Evolutionary conservation across 1,139 yeast genomes (phyloP).

Genomic region (Hansenula anomala): DNA sequence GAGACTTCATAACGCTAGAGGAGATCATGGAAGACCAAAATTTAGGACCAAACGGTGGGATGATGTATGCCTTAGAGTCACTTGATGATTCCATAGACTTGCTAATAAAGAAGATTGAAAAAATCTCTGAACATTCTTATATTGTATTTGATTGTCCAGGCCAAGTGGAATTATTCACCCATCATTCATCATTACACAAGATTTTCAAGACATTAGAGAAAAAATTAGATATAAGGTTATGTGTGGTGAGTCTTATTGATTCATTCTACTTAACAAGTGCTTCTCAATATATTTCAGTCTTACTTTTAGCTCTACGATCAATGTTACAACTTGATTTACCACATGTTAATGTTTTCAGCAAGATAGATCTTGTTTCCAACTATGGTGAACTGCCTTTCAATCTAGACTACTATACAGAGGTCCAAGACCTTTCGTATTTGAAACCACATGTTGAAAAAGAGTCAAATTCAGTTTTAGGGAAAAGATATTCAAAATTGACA

Average conservation of each 20-base stretch:
- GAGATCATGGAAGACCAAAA: slow-evolving; percentile 83
- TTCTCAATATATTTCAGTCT: slow-evolving; percentile 82
- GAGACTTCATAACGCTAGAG: slow-evolving; percentile 83
- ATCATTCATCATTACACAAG: slow-evolving; percentile 72
- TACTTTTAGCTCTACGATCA: slow-evolving; percentile 77
- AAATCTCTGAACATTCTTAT: slow-evolving; percentile 58
- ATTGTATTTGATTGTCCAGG: slow-evolving; percentile 96
- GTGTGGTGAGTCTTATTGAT: slow-evolving; percentile 85
- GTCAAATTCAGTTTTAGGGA: slow-evolving; percentile 53
- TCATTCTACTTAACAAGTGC: slow-evolving; percentile 83
- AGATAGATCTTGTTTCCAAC: slow-evolving; percentile 72
- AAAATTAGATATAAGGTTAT: slow-evolving; percentile 62
- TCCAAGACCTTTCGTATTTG: slow-evolving; percentile 71
- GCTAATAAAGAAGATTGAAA: slow-evolving; percentile 54
- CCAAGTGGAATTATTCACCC: slow-evolving; percentile 93
- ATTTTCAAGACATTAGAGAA: slow-evolving; percentile 72
- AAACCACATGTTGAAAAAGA: slow-evolving; percentile 71
- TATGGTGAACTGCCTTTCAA: slow-evolving; percentile 70
- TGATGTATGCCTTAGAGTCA: slow-evolving; percentile 83
- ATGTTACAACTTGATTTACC: slow-evolving; percentile 94
- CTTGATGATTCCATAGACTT: slow-evolving; percentile 51
- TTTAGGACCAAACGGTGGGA: slow-evolving; percentile 93
- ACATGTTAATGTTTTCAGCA: slow-evolving; percentile 86
- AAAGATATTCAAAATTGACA: slow-evolving; percentile 63
- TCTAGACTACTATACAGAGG: slow-evolving; percentile 87